phyloP scores from a whole-genome alignment of 495 filamentous ascomycete genomes.

The Hyaloscypha variabilis region DNA sequence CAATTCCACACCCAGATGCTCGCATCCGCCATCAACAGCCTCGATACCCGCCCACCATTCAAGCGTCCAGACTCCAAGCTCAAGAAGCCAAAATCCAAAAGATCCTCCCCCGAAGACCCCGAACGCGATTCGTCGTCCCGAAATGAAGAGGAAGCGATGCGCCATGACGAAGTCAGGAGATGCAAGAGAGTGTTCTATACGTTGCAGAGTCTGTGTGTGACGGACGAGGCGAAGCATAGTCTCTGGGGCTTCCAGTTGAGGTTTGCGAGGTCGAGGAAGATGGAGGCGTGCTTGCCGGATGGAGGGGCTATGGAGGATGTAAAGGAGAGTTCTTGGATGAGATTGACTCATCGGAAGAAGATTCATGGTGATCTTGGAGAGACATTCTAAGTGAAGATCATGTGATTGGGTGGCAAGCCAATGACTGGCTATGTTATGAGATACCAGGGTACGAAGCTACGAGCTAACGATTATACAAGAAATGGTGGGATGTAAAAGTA shows the following conservation, averaged over 20 bases:
- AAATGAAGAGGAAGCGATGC: background rate
- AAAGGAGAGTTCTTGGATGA: background rate
- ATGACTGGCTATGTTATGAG: background rate
- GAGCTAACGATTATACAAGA: background rate
- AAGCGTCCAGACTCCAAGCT: too few species aligned
- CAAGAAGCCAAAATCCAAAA: too few species aligned
- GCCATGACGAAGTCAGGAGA: background rate
- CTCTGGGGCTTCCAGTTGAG: constrained; percentile 47
- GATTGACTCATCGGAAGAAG: background rate
- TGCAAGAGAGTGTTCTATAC: constrained; percentile 49
- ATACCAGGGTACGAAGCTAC: background rate
- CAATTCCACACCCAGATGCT: background rate
- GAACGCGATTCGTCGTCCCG: too few species aligned
- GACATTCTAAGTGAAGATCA: background rate
- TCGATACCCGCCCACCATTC: too few species aligned
- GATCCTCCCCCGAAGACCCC: too few species aligned
- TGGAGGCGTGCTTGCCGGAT: background rate
- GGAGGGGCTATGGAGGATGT: background rate
- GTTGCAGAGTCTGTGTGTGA: constrained; percentile 50
- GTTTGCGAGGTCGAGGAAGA: constrained; percentile 39
- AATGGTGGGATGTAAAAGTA: background rate
- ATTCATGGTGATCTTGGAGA: background rate
- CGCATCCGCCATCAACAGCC: background rate
- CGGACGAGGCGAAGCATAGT: constrained; percentile 49
- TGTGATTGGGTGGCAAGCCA: too few species aligned